These are phyloP conservation scores for Vitis hybrid DNA, from an alignment of 177 flowering plant genomes.

Conservation along the genomic window DNA sequence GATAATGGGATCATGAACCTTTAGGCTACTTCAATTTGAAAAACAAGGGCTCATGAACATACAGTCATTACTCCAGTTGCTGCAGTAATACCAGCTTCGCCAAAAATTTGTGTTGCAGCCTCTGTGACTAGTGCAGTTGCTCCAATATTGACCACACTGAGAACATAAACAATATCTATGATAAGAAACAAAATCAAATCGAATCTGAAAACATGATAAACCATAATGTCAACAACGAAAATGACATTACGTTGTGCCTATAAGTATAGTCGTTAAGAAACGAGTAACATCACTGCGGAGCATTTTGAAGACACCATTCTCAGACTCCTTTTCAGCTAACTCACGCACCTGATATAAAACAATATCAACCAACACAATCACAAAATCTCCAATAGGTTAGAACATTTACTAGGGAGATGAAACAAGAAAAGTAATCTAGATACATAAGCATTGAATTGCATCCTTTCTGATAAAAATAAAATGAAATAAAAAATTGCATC, in stretches of 20 bases:
- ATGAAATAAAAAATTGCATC: not conserved
- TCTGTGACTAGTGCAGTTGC: conserved; percentile 99
- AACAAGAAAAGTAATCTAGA: not conserved
- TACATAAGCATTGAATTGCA: too few species aligned
- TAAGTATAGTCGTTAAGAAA: conserved; percentile 93
- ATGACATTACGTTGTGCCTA: conserved; percentile 89
- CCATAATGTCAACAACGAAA: conserved; percentile 1
- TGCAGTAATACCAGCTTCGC: conserved; percentile 97
- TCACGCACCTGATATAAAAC: conserved; percentile 75
- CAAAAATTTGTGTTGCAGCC: conserved; percentile 92
- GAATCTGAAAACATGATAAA: conserved; percentile 5
- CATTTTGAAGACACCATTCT: conserved; percentile 90
- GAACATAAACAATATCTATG: conserved; percentile 26
- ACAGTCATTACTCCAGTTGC: conserved; percentile 99
- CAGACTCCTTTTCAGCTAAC: conserved; percentile 95
- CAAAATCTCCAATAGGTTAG: not conserved
- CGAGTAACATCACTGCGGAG: conserved; percentile 95
- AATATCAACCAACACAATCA: conserved; percentile 5
- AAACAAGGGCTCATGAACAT: conserved; percentile 21
- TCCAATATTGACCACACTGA: conserved; percentile 93
- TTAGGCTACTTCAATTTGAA: not conserved
- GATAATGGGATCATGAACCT: too few species aligned
- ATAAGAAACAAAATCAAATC: conserved; percentile 24
- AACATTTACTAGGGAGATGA: not conserved
- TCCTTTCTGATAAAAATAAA: too few species aligned